These are phyloP conservation scores for Talaromyces albobiverticillius DNA, from an alignment of 2,329 filamentous ascomycete genomes.

Conservation along the genomic window DNA sequence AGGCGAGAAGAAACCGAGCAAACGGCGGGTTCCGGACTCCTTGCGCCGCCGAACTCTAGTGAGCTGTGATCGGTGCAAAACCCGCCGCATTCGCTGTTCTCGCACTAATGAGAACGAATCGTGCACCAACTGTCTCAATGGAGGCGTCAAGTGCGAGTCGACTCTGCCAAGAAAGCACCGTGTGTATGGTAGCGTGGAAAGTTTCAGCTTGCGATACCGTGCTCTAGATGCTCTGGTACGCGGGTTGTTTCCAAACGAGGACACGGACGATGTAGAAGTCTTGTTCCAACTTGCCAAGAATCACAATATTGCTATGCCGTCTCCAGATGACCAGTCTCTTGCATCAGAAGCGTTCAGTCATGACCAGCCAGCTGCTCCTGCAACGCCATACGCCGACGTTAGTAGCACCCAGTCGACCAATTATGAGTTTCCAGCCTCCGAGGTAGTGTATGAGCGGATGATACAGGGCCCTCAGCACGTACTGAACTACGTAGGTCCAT, in stretches of 20 bases:
- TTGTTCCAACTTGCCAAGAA: slow-evolving; percentile 12
- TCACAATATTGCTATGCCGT: slow-evolving; percentile 12
- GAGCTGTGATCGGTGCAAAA: slow-evolving; percentile 16
- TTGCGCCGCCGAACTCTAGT: slow-evolving; percentile 9
- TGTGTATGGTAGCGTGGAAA: slow-evolving; percentile 14
- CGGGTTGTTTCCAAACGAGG: slow-evolving; percentile 14
- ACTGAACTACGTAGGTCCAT: slow-evolving; percentile 14
- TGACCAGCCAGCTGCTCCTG: not conserved
- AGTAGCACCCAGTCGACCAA: not conserved
- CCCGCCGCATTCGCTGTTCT: slow-evolving; percentile 14
- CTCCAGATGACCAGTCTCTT: slow-evolving; percentile 10
- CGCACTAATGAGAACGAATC: slow-evolving; percentile 15
- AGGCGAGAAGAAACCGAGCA: slow-evolving; percentile 7
- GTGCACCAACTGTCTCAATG: slow-evolving; percentile 12
- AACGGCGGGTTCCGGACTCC: slow-evolving; percentile 7
- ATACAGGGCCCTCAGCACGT: slow-evolving; percentile 11
- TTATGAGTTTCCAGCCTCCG: slow-evolving; percentile 2
- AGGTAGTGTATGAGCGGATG: slow-evolving; percentile 12
- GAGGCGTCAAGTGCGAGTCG: slow-evolving; percentile 13
- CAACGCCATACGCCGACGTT: not conserved
- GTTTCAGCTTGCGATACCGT: slow-evolving; percentile 14
- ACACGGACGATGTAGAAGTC: slow-evolving; percentile 12
- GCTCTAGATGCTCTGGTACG: slow-evolving; percentile 15
- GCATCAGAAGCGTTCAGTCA: slow-evolving; percentile 14
- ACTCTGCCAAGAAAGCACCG: slow-evolving; percentile 15